phyloP scores from a whole-genome alignment of 164 flowering plant genomes.

The Kalanchoe fedtschenkoi region DNA sequence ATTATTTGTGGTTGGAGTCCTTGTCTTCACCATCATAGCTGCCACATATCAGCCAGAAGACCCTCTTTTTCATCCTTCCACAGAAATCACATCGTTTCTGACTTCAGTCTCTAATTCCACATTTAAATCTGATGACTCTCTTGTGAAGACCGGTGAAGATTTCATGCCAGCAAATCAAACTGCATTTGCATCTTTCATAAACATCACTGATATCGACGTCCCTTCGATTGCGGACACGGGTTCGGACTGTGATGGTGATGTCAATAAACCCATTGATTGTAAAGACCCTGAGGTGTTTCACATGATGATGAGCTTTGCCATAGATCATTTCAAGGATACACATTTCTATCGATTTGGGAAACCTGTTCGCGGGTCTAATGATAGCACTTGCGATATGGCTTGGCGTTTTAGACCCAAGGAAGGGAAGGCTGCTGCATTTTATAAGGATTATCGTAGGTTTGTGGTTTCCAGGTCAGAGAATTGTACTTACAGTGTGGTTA shows the following conservation, averaged over 20 bases:
- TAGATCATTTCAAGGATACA: slow-evolving; percentile 67
- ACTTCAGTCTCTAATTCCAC: slow-evolving; percentile 75
- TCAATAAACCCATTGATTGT: slow-evolving; percentile 50
- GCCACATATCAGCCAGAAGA: slow-evolving; percentile 87
- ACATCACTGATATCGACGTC: slow-evolving; percentile 44
- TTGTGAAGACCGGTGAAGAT: slow-evolving; percentile 77
- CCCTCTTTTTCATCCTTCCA: slow-evolving; percentile 73
- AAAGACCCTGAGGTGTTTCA: slow-evolving; percentile 71
- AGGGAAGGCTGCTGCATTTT: slow-evolving; percentile 67
- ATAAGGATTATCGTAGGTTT: slow-evolving; percentile 83
- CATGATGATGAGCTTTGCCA: slow-evolving; percentile 61
- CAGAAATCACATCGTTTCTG: slow-evolving; percentile 55
- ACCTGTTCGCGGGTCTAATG: slow-evolving; percentile 53
- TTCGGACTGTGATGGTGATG: slow-evolving; percentile 28
- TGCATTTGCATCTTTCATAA: slow-evolving; percentile 40
- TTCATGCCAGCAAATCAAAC: slow-evolving; percentile 55
- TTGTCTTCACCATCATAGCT: slow-evolving; percentile 78
- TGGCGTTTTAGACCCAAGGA: slow-evolving; percentile 94
- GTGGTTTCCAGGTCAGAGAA: slow-evolving; percentile 43
- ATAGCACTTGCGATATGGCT: slow-evolving; percentile 79
- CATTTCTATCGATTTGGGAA: slow-evolving; percentile 86
- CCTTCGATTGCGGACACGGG: neutral
- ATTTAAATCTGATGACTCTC: slow-evolving; percentile 51
- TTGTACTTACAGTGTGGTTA: slow-evolving; percentile 44
- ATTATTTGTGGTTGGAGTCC: slow-evolving; percentile 56